phyloP scores from a whole-genome alignment of 1,284 basidiomycete species.

The Vanrija sp. region DNA sequence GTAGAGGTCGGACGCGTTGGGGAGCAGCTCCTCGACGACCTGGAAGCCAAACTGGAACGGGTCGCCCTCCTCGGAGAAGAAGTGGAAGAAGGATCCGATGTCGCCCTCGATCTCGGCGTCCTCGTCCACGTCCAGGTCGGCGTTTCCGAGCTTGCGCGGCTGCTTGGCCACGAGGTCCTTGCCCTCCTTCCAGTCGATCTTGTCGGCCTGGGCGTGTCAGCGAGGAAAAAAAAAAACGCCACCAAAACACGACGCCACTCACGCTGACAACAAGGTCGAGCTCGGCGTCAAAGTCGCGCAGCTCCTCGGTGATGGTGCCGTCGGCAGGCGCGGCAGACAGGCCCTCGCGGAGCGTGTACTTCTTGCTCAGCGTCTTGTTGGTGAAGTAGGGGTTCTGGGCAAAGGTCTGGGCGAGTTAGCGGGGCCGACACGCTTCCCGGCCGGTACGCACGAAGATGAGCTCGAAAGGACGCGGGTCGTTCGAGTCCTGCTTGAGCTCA shows the following conservation, averaged over 20 bases:
- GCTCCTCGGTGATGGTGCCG: conserved; percentile 34
- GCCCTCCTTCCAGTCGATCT: conserved; percentile 53
- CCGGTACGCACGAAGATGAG: conserved; percentile 41
- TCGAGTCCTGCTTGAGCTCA: conserved; percentile 40
- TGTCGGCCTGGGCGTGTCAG: conserved; percentile 21
- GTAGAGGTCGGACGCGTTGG: conserved; percentile 40
- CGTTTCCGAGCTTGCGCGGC: conserved; percentile 38
- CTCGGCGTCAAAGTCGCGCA: conserved; percentile 29
- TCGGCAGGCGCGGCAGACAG: conserved; percentile 26
- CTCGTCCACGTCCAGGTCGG: conserved; percentile 19
- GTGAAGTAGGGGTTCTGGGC: conserved; percentile 48
- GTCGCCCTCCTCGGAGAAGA: conserved; percentile 48
- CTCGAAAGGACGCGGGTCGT: conserved; percentile 45
- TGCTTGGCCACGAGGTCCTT: conserved; percentile 49
- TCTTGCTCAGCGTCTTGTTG: conserved; percentile 42
- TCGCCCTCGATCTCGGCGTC: conserved; percentile 44
- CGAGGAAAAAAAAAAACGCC: background rate
- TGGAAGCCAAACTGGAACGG: conserved; percentile 18
- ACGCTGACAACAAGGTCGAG: conserved; percentile 28
- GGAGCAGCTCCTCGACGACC: conserved; percentile 32
- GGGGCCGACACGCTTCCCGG: background rate
- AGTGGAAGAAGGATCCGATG: conserved; percentile 52
- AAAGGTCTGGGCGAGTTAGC: conserved; percentile 31
- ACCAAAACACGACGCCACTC: conserved; percentile 5
- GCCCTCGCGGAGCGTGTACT: conserved; percentile 32